Percentiles rank a stretch among this genome's conserved stretches.
phyloP scores from a whole-genome alignment of 306 rosid species.

The Cucurbita pepo region DNA sequence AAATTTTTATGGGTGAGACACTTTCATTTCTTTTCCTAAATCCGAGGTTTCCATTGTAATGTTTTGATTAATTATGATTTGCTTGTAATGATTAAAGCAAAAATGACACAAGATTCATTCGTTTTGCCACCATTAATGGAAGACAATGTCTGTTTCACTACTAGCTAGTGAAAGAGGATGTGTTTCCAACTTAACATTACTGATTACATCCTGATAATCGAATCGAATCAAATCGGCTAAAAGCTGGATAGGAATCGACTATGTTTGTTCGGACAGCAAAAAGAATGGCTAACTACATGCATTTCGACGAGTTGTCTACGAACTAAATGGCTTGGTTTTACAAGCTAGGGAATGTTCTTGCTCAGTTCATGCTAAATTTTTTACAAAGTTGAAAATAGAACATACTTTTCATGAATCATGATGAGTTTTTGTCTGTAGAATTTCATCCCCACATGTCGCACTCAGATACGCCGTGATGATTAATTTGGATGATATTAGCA shows the following conservation, averaged over 20 bases:
- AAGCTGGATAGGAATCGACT: neutral
- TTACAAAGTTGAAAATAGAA: slow-evolving; percentile 1
- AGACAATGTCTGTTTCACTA: neutral
- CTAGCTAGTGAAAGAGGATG: neutral
- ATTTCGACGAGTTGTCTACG: neutral
- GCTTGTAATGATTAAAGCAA: neutral
- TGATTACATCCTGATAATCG: neutral
- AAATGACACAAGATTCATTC: neutral
- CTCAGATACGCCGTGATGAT: slow-evolving; percentile 39
- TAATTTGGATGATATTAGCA: slow-evolving; percentile 43
- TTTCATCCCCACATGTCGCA: slow-evolving; percentile 46
- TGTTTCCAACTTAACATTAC: neutral
- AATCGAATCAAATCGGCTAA: neutral
- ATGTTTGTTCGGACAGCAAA: slow-evolving; percentile 7
- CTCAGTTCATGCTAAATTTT: neutral
- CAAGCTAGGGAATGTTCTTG: neutral
- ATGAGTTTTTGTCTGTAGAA: neutral
- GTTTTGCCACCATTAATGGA: neutral
- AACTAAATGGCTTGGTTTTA: neutral
- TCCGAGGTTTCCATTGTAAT: neutral
- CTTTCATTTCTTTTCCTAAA: neutral
- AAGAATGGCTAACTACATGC: slow-evolving; percentile 5
- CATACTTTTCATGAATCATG: neutral
- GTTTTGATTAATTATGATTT: neutral
- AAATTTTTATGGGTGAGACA: neutral